Evolutionary conservation across 305 asterid species (phyloP), one percentile per base, ranked within the genome.

Genomic region (Euphrasia arctica): DNA sequence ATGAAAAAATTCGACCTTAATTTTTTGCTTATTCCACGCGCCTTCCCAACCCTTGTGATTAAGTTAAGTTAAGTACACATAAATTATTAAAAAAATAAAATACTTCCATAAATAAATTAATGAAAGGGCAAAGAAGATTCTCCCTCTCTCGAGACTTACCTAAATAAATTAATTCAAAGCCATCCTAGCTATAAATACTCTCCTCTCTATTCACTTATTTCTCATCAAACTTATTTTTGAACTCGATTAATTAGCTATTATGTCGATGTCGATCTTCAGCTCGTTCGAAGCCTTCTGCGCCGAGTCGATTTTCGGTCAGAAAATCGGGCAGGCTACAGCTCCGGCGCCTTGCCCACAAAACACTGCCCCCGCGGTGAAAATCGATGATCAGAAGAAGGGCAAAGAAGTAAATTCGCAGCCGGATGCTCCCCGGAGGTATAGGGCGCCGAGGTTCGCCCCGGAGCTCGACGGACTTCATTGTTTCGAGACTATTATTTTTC

Each of bases 381-480:
- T 43, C 9, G 74, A 66, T 9, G 75, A 49, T n/a, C 28, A 28
- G 52, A 61, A 25, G 27, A 25, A 25, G 27, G 27, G 27, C 27
- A 25, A 63, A 65, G 74, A 65, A 10, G 78, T 59, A 1, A 74
- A 25, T 29, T 10, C 66, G 67, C 63, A 64, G 69, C 11, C 72
- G 66, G 74, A 69, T 52, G 56, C 42, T 31, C 56, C 68, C 66
- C 75, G 71, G 74, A 65, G 43, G 48, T 62, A 11, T 42, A 70
- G 74, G 62, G 68, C 72, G 67, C 81, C 77, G 45, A 83, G 95
- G 84, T 87, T 87, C 55, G 94, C 94, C 0, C 78, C 79, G 74
- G 97, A 90, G 79, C 54, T 87, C 34, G 95, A 87, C 9, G 95
- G 94, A 1, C 45, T 90, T 1, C 71, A 85, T 71, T 87, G 91